Conservation (phyloP, 257 asterid genomes). For the Solanum ossicruentum region DNA sequence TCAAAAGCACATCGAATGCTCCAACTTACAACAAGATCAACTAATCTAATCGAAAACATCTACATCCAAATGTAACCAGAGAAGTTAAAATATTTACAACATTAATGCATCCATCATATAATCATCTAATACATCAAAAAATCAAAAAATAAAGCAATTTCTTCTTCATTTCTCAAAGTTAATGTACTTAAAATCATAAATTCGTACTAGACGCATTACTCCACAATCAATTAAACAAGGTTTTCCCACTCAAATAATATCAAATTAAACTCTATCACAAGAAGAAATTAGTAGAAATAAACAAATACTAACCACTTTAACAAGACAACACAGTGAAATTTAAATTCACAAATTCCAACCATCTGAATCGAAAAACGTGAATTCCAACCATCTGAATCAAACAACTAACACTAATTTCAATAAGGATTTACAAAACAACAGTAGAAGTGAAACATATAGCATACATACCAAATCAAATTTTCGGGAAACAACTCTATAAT, state of each 20-base stretch:
- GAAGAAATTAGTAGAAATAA: background rate
- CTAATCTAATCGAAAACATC: background rate
- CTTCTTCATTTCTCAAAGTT: background rate
- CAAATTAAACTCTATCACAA: background rate
- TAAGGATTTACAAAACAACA: too few species aligned
- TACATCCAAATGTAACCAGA: background rate
- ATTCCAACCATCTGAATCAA: background rate
- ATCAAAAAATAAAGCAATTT: background rate
- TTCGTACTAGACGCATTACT: background rate
- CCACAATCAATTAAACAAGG: background rate
- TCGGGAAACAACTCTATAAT: background rate
- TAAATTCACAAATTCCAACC: background rate
- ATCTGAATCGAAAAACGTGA: background rate
- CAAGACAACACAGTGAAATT: background rate
- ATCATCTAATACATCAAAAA: background rate
- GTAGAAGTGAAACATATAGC: background rate
- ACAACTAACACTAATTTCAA: background rate
- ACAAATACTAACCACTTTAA: background rate
- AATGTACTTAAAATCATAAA: background rate
- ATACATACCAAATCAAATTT: slow-evolving; percentile 7
- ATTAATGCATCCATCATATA: background rate
- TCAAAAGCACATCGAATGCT: background rate
- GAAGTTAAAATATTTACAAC: background rate
- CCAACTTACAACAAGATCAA: background rate
- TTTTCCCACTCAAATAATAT: background rate